These are phyloP conservation scores for Haplographium delicatum DNA, from an alignment of 495 filamentous ascomycete genomes.

Conservation along the genomic window DNA sequence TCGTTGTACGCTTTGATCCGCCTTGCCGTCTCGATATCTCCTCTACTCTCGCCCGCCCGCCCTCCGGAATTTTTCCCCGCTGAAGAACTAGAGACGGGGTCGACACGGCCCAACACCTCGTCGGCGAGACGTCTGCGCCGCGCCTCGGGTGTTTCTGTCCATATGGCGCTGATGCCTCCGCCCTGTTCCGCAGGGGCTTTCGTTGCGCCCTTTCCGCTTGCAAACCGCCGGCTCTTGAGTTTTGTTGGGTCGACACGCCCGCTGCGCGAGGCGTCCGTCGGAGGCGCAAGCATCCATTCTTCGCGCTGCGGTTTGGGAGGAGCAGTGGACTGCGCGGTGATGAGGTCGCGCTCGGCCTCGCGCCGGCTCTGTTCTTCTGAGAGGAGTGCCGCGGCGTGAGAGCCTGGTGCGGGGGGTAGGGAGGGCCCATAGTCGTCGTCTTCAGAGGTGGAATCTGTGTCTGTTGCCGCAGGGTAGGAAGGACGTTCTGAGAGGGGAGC, in stretches of 20 bases:
- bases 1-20: conserved; percentile 54
- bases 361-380: conserved; percentile 1
- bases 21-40: conserved; percentile 38
- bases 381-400: conserved; percentile 17
- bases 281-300: conserved; percentile 93
- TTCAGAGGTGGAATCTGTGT: conserved; percentile 26
- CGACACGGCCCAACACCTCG: conserved; percentile 73
- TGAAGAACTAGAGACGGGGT: conserved; percentile 26
- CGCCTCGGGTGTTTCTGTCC: conserved; percentile 90
- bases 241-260: conserved; percentile 79
- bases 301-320: conserved; percentile 58
- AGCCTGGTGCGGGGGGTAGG: conserved; percentile 52
- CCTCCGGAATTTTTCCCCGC: neutral
- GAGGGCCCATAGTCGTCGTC: conserved; percentile 68
- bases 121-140: conserved; percentile 75
- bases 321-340: conserved; percentile 27
- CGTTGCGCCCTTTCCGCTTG: conserved; percentile 61
- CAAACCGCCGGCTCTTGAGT: conserved; percentile 77
- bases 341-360: neutral
- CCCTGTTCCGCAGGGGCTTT: conserved; percentile 36
- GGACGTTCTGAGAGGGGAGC: conserved; percentile 35
- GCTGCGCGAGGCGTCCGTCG: conserved; percentile 55
- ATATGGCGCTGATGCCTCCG: conserved; percentile 58
- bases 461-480: conserved; percentile 28
- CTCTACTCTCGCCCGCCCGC: conserved; percentile 20